Evolutionary conservation across 495 filamentous ascomycete genomes (phyloP).

Genomic region (Penicillium lividum): DNA sequence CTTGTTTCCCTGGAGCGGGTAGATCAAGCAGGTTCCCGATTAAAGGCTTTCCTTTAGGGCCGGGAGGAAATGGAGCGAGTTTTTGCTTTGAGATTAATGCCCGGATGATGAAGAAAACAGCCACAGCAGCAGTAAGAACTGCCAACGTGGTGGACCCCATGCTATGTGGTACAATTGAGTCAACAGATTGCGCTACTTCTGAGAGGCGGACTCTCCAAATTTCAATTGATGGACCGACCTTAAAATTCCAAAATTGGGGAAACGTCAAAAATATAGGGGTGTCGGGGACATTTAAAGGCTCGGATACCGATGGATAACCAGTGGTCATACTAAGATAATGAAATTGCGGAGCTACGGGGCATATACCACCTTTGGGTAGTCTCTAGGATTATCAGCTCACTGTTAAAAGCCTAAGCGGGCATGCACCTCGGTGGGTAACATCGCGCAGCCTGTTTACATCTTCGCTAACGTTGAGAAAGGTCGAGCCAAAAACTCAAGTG

Average conservation of each 20-base stretch:
- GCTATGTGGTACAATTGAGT: not conserved
- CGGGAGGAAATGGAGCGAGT: not conserved
- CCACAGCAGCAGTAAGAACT: not conserved
- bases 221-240: not conserved
- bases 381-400: not conserved
- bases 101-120: not conserved
- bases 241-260: not conserved
- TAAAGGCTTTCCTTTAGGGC: not conserved
- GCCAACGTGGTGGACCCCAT: not conserved
- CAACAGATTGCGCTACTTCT: not conserved
- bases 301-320: not conserved
- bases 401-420: too few relatives aligned
- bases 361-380: not conserved
- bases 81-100: not conserved
- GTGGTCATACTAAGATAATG: not conserved
- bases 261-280: not conserved
- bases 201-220: not conserved
- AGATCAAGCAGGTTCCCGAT: constrained; percentile 4
- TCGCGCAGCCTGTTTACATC: too few relatives aligned
- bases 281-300: not conserved
- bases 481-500: too few relatives aligned
- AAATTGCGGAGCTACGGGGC: not conserved
- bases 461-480: too few relatives aligned
- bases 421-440: too few relatives aligned
- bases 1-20: not conserved